Conservation (phyloP, 495 filamentous ascomycete species). For the Arthonia radiata region DNA sequence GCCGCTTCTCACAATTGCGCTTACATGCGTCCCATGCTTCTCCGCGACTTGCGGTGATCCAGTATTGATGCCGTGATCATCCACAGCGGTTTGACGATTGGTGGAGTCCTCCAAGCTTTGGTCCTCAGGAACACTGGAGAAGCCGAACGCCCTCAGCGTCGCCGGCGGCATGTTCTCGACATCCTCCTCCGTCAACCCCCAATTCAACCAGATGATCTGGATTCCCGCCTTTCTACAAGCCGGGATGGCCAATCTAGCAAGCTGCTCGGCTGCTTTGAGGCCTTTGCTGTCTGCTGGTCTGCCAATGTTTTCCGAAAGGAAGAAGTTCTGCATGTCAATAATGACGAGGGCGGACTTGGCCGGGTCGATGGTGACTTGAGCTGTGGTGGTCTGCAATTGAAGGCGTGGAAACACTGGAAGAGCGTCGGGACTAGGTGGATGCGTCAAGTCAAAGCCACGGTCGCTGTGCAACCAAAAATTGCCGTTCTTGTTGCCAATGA, state of each 20-base stretch:
- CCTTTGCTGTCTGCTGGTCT: slow-evolving; percentile 8
- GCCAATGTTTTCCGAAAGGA: slow-evolving; percentile 20
- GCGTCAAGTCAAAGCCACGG: background rate
- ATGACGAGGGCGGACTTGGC: slow-evolving; percentile 24
- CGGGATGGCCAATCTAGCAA: slow-evolving; percentile 17
- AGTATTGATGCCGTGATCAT: slow-evolving; percentile 1
- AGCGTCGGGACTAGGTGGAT: background rate
- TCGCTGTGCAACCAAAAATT: background rate
- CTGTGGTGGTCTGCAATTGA: background rate
- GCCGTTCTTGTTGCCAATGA: too few species aligned
- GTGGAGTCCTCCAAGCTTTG: slow-evolving; percentile 5
- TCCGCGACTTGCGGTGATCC: background rate
- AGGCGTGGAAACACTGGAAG: background rate
- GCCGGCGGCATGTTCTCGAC: slow-evolving; percentile 24
- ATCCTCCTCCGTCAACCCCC: slow-evolving; percentile 30
- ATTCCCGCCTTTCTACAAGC: slow-evolving; percentile 22
- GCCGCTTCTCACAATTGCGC: too few species aligned
- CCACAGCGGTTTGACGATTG: slow-evolving; percentile 1
- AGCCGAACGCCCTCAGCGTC: slow-evolving; percentile 22
- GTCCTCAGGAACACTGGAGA: slow-evolving; percentile 7
- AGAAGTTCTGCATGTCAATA: slow-evolving; percentile 40
- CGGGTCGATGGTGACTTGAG: slow-evolving; percentile 10
- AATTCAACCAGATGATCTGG: slow-evolving; percentile 33
- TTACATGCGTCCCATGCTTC: too few species aligned
- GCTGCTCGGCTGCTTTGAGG: slow-evolving; percentile 9